A percentile compares a stretch with the other conserved stretches of the same genome.
phyloP scores from a whole-genome alignment of 345 rosid genomes.

The Camelina sativa region DNA sequence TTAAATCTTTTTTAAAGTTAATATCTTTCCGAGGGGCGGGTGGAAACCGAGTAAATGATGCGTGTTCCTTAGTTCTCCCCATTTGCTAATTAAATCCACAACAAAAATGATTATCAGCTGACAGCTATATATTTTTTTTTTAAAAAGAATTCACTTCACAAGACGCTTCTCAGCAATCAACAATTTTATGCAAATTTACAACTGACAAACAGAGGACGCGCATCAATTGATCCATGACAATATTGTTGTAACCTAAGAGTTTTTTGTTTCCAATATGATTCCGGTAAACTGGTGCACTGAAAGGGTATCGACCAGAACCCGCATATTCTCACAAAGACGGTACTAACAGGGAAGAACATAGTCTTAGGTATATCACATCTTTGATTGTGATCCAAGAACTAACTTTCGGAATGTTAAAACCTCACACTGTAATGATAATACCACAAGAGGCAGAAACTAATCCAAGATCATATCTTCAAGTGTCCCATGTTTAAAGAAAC shows the following conservation, averaged over 20 bases:
- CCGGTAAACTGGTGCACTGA: background rate
- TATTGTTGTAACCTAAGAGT: background rate
- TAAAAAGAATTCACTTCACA: conserved; percentile 13
- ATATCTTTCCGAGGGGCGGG: conserved; percentile 30
- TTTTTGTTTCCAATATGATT: conserved; percentile 10
- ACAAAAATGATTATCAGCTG: background rate
- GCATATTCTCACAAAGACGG: conserved; percentile 4
- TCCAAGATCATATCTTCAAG: background rate
- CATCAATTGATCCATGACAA: background rate
- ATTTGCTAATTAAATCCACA: conserved; percentile 47
- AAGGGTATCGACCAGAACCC: conserved; percentile 5
- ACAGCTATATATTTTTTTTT: too few relatives aligned
- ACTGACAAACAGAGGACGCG: background rate
- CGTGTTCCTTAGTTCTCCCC: conserved; percentile 54
- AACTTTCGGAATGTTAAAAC: background rate
- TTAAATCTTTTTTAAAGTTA: conserved; percentile 40
- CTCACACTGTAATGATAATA: background rate
- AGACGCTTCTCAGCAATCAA: conserved; percentile 1
- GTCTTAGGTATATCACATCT: background rate
- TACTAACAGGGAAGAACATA: background rate
- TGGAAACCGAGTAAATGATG: conserved; percentile 40
- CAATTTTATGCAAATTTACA: conserved; percentile 6
- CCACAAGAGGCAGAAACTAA: conserved; percentile 6
- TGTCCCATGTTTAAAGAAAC: background rate
- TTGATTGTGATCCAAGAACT: conserved; percentile 12